Percentiles rank a stretch among this genome's conserved stretches.
These are phyloP conservation scores for Creolimax fragrantissima DNA, from an alignment of 78 protist genomes.

Conservation along the genomic window DNA sequence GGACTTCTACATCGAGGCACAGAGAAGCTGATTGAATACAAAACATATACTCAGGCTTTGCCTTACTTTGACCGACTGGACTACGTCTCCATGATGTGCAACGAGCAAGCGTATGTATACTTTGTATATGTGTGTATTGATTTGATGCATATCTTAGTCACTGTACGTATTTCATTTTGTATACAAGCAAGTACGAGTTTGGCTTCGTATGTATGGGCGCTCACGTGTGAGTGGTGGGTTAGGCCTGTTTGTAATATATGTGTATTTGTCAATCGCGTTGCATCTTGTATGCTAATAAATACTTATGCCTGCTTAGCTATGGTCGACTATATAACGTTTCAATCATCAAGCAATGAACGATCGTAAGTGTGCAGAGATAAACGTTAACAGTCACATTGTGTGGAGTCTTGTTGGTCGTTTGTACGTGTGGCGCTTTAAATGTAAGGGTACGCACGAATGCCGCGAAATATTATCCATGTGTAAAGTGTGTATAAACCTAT, in stretches of 20 bases:
- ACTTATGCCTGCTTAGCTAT: no score
- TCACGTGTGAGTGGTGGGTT: not conserved
- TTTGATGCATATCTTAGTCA: not conserved
- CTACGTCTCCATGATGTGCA: constrained; percentile 53
- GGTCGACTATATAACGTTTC: no score
- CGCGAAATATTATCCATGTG: no score
- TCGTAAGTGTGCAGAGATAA: no score
- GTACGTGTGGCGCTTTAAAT: no score
- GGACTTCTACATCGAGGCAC: constrained; percentile 58
- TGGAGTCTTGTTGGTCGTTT: no score
- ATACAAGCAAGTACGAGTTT: not conserved
- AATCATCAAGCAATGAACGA: no score
- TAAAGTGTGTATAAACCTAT: no score
- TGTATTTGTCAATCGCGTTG: not conserved
- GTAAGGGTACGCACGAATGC: no score
- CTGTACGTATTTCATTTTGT: not conserved
- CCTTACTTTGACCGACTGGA: constrained; percentile 58
- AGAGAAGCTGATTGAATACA: constrained; percentile 51
- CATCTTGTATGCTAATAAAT: not conserved
- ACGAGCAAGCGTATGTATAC: constrained; percentile 33
- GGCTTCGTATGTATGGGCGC: not conserved
- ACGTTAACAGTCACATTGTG: no score
- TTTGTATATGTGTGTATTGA: not conserved
- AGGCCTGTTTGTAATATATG: not conserved
- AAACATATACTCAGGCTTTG: constrained; percentile 43